These are phyloP conservation scores for Neoboletus subvelutipes DNA, from an alignment of 768 basidiomycete genomes.

Conservation along the genomic window DNA sequence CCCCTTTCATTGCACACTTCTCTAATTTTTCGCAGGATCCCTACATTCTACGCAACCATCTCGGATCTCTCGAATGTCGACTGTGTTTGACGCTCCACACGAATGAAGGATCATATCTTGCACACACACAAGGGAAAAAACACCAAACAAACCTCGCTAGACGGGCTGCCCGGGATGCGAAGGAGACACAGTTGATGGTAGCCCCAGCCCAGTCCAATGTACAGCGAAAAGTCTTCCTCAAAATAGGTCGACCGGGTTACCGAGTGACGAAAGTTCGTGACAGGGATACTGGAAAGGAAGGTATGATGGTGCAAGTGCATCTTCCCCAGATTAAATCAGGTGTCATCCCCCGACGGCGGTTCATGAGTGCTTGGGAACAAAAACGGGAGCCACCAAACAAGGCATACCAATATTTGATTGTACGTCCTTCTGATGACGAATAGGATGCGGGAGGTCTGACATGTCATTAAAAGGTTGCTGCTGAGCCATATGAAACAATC, in stretches of 20 bases:
- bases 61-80: slow-evolving; percentile 97
- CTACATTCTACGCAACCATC: slow-evolving; percentile 97
- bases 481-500: slow-evolving; percentile 99
- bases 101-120: slow-evolving; percentile 99
- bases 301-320: slow-evolving; percentile 97
- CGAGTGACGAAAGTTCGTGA: slow-evolving; percentile 97
- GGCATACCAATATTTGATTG: slow-evolving; percentile 96
- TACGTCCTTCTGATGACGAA: slow-evolving; percentile 42
- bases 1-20: not conserved
- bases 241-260: slow-evolving; percentile 95
- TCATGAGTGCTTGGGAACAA: slow-evolving; percentile 99
- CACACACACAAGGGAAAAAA: slow-evolving; percentile 99
- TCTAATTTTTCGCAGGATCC: slow-evolving; percentile 66
- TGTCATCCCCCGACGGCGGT: slow-evolving; percentile 80
- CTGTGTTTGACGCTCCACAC: slow-evolving; percentile 97
- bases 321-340: slow-evolving; percentile 90
- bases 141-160: slow-evolving; percentile 98
- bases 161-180: slow-evolving; percentile 95
- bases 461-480: slow-evolving; percentile 69
- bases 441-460: slow-evolving; percentile 29
- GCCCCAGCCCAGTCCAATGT: slow-evolving; percentile 77
- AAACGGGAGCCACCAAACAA: slow-evolving; percentile 93
- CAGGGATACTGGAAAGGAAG: slow-evolving; percentile 85
- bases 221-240: slow-evolving; percentile 92
- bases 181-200: slow-evolving; percentile 89